These are phyloP conservation scores for Aspergillus ochraceoroseus DNA, from an alignment of 2,329 filamentous ascomycete genomes.

Conservation along the genomic window DNA sequence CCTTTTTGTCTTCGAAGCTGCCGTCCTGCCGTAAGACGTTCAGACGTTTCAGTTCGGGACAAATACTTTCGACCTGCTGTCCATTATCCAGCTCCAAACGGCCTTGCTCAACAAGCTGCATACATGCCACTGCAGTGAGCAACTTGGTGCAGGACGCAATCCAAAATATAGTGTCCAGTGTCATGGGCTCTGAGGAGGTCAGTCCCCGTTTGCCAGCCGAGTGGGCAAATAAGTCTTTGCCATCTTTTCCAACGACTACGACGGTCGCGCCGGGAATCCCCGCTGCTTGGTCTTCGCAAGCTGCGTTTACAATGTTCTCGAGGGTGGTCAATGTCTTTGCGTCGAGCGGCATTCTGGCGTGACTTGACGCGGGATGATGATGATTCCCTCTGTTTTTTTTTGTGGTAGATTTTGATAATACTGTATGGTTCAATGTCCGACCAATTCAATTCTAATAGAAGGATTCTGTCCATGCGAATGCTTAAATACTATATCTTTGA, in stretches of 20 bases:
- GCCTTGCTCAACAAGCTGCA: constrained; percentile 47
- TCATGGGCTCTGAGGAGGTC: constrained; percentile 47
- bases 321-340: neutral
- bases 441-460: too few species aligned
- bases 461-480: too few species aligned
- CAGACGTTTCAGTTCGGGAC: constrained; percentile 43
- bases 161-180: constrained; percentile 57
- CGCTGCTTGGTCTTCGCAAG: constrained; percentile 28
- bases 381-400: too few species aligned
- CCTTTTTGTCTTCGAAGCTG: constrained; percentile 41
- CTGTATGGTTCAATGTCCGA: too few species aligned
- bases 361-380: too few species aligned
- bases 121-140: constrained; percentile 42
- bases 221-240: constrained; percentile 48
- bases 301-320: constrained; percentile 8
- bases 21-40: constrained; percentile 40
- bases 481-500: too few species aligned
- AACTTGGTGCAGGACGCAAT: constrained; percentile 52
- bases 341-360: constrained; percentile 6
- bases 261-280: constrained; percentile 47
- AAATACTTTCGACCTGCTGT: constrained; percentile 38
- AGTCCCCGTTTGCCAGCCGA: constrained; percentile 48
- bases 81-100: constrained; percentile 42
- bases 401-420: too few species aligned
- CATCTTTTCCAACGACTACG: constrained; percentile 47